phyloP scores from a whole-genome alignment of 2,329 filamentous ascomycete species.

The Talaromyces islandicus region DNA sequence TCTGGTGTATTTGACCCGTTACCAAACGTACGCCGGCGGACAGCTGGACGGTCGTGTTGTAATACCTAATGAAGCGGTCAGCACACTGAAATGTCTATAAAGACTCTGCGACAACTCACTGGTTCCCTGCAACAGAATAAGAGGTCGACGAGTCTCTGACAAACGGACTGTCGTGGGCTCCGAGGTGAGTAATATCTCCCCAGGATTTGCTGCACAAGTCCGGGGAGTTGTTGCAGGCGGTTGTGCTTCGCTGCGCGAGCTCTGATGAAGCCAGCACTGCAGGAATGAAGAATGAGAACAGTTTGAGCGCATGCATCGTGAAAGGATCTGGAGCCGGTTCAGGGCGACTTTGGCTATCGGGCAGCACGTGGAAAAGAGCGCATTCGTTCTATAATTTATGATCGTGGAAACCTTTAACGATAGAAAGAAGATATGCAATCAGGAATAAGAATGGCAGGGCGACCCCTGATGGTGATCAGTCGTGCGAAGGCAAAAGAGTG shows the following conservation, averaged over 20 bases:
- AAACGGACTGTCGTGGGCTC: constrained; percentile 70
- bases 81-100: not conserved
- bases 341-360: not conserved
- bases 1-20: constrained; percentile 64
- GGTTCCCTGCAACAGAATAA: constrained; percentile 63
- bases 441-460: not conserved
- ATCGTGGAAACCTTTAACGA: not conserved
- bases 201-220: constrained; percentile 65
- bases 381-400: not conserved
- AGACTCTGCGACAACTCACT: constrained; percentile 42
- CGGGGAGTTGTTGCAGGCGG: constrained; percentile 76
- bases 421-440: not conserved
- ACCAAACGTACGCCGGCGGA: constrained; percentile 66
- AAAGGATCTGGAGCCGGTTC: not conserved
- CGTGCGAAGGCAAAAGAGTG: not conserved
- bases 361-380: not conserved
- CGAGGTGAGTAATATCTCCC: constrained; percentile 70
- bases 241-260: constrained; percentile 21
- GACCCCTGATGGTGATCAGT: not conserved
- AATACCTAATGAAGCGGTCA: constrained; percentile 31
- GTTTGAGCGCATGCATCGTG: constrained; percentile 22
- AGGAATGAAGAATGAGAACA: constrained; percentile 26
- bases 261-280: constrained; percentile 20
- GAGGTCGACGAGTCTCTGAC: constrained; percentile 57
- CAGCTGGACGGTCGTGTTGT: constrained; percentile 65